Evolutionary conservation across 2,329 filamentous ascomycete genomes (phyloP).

Genomic region (Alternaria tenuissima): DNA sequence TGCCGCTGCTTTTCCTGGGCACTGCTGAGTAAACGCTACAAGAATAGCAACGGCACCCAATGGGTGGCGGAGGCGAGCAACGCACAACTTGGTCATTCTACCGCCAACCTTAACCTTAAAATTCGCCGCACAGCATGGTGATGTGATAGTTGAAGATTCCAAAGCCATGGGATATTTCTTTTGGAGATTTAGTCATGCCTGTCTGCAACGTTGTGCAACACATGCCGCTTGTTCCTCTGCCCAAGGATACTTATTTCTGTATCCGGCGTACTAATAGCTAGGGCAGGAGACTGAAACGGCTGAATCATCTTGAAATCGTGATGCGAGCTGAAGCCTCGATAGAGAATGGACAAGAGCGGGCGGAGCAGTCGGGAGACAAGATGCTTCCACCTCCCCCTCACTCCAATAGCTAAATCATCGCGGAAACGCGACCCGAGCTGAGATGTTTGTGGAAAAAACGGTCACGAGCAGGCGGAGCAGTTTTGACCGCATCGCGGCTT

Average conservation of each 20-base stretch:
- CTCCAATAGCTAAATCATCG: neutral
- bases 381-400: too few species aligned
- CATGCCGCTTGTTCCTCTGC: neutral
- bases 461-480: neutral
- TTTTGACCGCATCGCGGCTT: conserved; percentile 3
- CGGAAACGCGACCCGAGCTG: neutral
- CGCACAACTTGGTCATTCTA: conserved; percentile 18
- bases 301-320: conserved; percentile 25
- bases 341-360: conserved; percentile 17
- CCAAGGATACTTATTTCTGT: conserved; percentile 26
- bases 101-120: conserved; percentile 32
- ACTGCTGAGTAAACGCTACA: conserved; percentile 39
- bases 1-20: conserved; percentile 30
- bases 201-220: neutral
- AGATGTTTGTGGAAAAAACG: too few species aligned
- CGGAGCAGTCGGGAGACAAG: neutral
- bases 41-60: conserved; percentile 35
- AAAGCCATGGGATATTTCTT: neutral
- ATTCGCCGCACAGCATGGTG: conserved; percentile 19
- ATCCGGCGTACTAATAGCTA: conserved; percentile 19
- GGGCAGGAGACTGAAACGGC: conserved; percentile 15
- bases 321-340: conserved; percentile 21
- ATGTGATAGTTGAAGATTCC: conserved; percentile 21
- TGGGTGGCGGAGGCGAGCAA: conserved; percentile 24
- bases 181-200: conserved; percentile 6